Evolutionary conservation across 169 alveolate species (phyloP).

Genomic region (Eimeria brunetti): DNA sequence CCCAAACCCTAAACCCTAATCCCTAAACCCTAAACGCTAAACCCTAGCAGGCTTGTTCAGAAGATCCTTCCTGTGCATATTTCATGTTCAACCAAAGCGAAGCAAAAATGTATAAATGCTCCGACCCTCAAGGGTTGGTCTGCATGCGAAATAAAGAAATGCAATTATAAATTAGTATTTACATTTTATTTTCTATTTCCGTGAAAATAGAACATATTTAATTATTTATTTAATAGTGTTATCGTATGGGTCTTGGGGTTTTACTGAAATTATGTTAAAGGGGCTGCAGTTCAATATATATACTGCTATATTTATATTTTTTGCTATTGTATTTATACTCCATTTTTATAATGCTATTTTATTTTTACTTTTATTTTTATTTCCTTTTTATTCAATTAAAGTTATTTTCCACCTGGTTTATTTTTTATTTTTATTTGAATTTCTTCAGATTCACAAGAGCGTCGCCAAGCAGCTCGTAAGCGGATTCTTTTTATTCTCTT

Average conservation of each 20-base stretch:
- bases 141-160: not conserved
- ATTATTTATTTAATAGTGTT: not conserved
- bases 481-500: not conserved
- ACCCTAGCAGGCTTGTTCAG: constrained; percentile 25
- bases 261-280: not conserved
- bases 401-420: too few relatives aligned
- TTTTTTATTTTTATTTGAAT: not conserved
- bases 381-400: too few relatives aligned
- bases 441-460: constrained; percentile 7
- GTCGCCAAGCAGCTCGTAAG: constrained; percentile 7
- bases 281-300: not conserved
- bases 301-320: not conserved
- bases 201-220: not conserved
- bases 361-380: not conserved
- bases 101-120: constrained; percentile 14
- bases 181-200: not conserved
- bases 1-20: not conserved
- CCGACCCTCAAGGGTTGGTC: not conserved
- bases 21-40: constrained; percentile 11
- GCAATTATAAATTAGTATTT: not conserved
- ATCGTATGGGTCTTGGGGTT: not conserved
- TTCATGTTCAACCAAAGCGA: constrained; percentile 35
- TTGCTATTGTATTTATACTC: too few relatives aligned
- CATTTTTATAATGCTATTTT: not conserved
- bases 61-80: constrained; percentile 14